A percentile compares a stretch with the other conserved stretches of the same genome.
Conservation (phyloP, 306 rosid species). For the Rosa rugosa region DNA sequence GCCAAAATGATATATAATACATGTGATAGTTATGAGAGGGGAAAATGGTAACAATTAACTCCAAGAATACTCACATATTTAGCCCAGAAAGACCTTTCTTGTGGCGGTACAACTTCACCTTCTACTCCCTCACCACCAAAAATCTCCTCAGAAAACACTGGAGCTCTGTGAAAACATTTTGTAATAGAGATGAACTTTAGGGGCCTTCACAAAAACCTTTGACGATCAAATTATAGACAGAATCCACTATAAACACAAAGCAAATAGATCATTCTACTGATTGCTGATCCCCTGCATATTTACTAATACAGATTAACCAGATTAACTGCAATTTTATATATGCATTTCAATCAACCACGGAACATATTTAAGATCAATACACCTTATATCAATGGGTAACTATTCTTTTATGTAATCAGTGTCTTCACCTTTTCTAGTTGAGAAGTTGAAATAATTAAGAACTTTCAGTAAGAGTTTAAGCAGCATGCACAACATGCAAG, state of each 20-base stretch:
- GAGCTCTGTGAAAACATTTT: slow-evolving; percentile 57
- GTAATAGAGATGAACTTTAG: background rate
- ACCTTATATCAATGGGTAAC: slow-evolving; percentile 1
- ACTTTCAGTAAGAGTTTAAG: background rate
- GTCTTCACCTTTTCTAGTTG: background rate
- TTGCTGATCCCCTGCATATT: background rate
- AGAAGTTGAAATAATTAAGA: background rate
- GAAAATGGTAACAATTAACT: background rate
- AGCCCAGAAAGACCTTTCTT: slow-evolving; percentile 89
- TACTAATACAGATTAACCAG: background rate
- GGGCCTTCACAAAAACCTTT: background rate
- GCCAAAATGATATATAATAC: background rate
- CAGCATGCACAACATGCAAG: background rate
- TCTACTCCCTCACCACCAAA: slow-evolving; percentile 64
- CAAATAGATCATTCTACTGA: background rate
- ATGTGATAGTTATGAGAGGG: slow-evolving; percentile 13
- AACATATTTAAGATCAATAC: background rate
- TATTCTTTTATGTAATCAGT: background rate
- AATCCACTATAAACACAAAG: background rate
- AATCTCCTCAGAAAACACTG: slow-evolving; percentile 76
- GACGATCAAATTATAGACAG: background rate
- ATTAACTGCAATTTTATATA: background rate
- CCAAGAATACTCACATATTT: slow-evolving; percentile 75
- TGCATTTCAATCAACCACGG: slow-evolving; percentile 1
- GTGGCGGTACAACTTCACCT: slow-evolving; percentile 65